Conservation (phyloP, 148 eudicot species). For the Spergularia bocconei region DNA sequence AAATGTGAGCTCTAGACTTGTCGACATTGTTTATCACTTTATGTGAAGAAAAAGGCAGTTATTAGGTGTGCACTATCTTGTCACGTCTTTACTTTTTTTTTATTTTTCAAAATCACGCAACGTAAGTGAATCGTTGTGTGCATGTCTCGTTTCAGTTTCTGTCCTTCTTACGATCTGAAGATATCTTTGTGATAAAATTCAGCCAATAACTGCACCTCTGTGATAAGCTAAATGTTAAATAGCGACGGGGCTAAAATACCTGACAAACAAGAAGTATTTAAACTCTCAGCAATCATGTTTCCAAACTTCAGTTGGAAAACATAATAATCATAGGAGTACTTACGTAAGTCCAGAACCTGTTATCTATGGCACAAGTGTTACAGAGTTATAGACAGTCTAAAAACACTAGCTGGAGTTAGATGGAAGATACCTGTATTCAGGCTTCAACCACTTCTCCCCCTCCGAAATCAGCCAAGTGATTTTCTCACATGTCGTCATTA, state of each 20-base stretch:
- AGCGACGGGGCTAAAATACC: background rate
- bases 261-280: background rate
- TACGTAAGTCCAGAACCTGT: background rate
- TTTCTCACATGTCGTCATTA: conserved; percentile 99
- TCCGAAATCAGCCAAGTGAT: conserved; percentile 94
- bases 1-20: too few species aligned
- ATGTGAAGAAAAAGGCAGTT: too few species aligned
- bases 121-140: too few species aligned
- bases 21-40: too few species aligned
- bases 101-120: too few species aligned
- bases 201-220: background rate
- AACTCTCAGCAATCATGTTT: conserved; percentile 9
- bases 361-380: background rate
- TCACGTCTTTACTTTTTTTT: too few species aligned
- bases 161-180: too few species aligned
- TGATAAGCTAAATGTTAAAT: background rate
- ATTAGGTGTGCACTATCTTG: too few species aligned
- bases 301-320: background rate
- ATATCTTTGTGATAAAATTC: background rate
- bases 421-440: conserved; percentile 73
- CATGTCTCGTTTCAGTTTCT: too few species aligned
- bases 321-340: background rate
- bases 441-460: conserved; percentile 97
- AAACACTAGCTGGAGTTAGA: background rate
- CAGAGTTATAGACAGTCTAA: background rate